Conservation (phyloP, 208 protist genomes). For the Wallacemonas sp. region DNA sequence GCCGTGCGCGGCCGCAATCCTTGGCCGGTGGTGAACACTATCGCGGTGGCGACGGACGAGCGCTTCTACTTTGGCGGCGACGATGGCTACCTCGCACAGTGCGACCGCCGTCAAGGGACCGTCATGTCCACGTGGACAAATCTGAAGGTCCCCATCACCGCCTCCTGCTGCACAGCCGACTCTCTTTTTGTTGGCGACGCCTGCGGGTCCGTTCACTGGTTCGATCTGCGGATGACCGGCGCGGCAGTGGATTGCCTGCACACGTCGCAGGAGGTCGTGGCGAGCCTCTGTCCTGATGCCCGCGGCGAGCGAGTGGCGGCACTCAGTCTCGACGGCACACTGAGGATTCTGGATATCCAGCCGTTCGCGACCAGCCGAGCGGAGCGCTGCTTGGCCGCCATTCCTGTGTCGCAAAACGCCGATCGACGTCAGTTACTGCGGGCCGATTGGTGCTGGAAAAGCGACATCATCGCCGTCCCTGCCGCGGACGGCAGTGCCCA, state of each 20-base stretch:
- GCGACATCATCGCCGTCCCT: slow-evolving; percentile 31
- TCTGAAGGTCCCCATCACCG: slow-evolving; percentile 60
- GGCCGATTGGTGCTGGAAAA: slow-evolving; percentile 31
- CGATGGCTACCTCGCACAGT: slow-evolving; percentile 70
- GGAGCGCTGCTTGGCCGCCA: slow-evolving; percentile 47
- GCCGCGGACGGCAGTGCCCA: slow-evolving; percentile 27
- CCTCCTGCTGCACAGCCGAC: slow-evolving; percentile 34
- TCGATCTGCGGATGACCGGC: slow-evolving; percentile 51
- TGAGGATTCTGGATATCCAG: slow-evolving; percentile 53
- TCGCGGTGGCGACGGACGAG: slow-evolving; percentile 25
- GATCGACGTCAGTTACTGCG: slow-evolving; percentile 38
- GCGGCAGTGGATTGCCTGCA: slow-evolving; percentile 6
- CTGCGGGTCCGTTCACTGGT: slow-evolving; percentile 64
- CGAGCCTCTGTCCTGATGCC: slow-evolving; percentile 19
- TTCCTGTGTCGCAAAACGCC: slow-evolving; percentile 38
- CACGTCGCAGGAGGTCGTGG: slow-evolving; percentile 34
- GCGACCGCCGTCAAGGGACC: slow-evolving; percentile 32
- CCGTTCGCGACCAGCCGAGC: slow-evolving; percentile 66
- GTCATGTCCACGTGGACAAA: slow-evolving; percentile 24
- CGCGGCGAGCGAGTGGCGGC: slow-evolving; percentile 22
- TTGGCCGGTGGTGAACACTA: slow-evolving; percentile 83
- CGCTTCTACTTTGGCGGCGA: slow-evolving; percentile 59
- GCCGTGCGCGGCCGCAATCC: slow-evolving; percentile 35
- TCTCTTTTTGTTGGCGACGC: slow-evolving; percentile 74
- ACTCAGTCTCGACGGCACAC: slow-evolving; percentile 55